Percentiles rank a stretch among this genome's conserved stretches.
phyloP scores from a whole-genome alignment of 306 rosid species.

The Gillenia trifoliata region DNA sequence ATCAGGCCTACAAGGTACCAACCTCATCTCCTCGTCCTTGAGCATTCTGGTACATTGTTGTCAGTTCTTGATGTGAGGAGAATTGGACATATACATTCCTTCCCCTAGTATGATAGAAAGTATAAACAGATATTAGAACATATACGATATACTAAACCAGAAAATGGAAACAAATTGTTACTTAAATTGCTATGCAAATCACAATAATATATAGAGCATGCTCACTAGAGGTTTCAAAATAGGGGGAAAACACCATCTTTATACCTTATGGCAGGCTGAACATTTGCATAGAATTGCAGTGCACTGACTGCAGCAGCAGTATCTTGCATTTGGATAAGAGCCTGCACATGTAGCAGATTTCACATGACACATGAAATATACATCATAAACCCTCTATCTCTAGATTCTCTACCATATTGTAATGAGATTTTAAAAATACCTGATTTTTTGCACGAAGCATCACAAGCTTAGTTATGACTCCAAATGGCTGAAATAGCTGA shows the following conservation, averaged over 20 bases:
- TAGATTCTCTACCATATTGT: background rate
- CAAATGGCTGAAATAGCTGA: conserved; percentile 96
- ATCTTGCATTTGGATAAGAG: conserved; percentile 98
- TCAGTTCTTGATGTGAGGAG: conserved; percentile 95
- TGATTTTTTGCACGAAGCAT: conserved; percentile 99
- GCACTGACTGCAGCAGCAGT: conserved; percentile 78
- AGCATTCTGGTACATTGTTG: conserved; percentile 80
- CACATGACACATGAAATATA: background rate
- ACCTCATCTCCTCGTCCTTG: conserved; percentile 99
- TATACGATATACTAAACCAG: background rate
- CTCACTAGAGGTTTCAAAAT: background rate
- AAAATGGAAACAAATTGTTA: background rate
- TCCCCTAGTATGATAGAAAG: conserved; percentile 49
- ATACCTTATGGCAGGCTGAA: conserved; percentile 92
- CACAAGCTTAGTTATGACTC: conserved; percentile 97
- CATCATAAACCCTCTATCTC: background rate
- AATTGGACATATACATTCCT: conserved; percentile 98
- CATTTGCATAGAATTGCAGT: conserved; percentile 73
- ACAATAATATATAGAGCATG: background rate
- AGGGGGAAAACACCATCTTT: background rate
- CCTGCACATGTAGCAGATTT: conserved; percentile 43
- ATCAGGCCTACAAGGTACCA: conserved; percentile 29
- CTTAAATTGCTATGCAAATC: conserved; percentile 8
- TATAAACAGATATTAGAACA: conserved; percentile 16
- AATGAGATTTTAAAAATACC: conserved; percentile 39